A percentile compares a stretch with the other conserved stretches of the same genome.
Evolutionary conservation across 2,329 filamentous ascomycete species (phyloP).

Genomic region (Sclerotinia sclerotiorum): DNA sequence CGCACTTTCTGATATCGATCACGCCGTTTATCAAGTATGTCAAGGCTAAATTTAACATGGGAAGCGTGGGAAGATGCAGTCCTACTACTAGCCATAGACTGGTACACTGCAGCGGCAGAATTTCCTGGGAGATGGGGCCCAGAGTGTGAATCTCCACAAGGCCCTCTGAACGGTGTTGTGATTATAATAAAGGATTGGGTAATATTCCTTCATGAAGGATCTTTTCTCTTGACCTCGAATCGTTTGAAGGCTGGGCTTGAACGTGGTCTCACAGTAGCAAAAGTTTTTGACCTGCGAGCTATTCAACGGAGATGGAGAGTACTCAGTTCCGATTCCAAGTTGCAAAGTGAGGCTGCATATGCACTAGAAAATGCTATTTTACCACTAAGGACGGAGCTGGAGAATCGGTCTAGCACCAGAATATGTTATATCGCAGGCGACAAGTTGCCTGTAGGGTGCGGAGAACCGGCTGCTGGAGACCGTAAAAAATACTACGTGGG

Average conservation of each 20-base stretch:
- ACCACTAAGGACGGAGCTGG: background rate
- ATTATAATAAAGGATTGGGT: no score
- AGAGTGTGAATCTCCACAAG: no score
- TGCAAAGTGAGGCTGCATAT: background rate
- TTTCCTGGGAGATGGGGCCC: no score
- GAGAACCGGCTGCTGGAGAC: accelerated
- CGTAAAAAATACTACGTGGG: background rate
- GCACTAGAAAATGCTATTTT: background rate
- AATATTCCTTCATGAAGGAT: no score
- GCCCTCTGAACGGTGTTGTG: no score
- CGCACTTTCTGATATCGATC: no score
- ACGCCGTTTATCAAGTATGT: no score
- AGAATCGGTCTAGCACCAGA: background rate
- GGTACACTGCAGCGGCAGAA: background rate
- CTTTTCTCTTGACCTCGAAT: no score
- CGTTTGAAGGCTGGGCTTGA: no score
- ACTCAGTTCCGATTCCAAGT: accelerated
- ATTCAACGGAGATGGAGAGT: no score
- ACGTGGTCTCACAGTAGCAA: no score
- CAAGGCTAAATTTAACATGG: background rate
- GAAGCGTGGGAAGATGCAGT: background rate
- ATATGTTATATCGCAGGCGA: background rate
- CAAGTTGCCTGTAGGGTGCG: background rate
- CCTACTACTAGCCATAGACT: background rate
- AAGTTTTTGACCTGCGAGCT: no score